Percentiles rank a stretch among this genome's conserved stretches.
Evolutionary conservation across 78 protist genomes (phyloP).

Genomic region (Chrysochromulina parva): DNA sequence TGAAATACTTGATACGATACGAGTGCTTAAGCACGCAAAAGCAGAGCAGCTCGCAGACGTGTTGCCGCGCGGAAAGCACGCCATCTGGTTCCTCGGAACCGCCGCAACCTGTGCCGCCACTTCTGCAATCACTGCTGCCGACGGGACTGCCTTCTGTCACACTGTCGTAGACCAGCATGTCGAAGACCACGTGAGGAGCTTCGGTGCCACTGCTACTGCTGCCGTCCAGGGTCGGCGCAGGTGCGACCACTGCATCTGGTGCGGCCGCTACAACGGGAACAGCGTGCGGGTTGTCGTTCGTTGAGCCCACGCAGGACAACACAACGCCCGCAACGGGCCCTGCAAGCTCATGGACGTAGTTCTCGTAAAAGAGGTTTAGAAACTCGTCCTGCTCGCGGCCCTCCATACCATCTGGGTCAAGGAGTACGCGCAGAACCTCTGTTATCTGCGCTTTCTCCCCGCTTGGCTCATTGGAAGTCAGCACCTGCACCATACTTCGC

Average conservation of each 20-base stretch:
- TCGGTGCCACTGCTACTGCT: no score
- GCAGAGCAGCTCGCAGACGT: constrained; percentile 55
- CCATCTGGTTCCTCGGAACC: no score
- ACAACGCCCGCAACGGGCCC: constrained; percentile 36
- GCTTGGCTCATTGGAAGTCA: neutral
- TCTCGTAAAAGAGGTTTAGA: constrained; percentile 69
- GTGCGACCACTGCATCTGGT: no score
- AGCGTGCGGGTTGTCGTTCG: no score
- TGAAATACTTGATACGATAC: constrained; percentile 61
- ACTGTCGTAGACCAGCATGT: no score
- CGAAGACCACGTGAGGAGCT: no score
- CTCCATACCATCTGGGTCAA: constrained; percentile 26
- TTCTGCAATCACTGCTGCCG: no score
- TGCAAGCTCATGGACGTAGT: constrained; percentile 47
- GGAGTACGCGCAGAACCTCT: constrained; percentile 28
- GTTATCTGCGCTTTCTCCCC: constrained; percentile 35
- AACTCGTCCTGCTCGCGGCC: constrained; percentile 55
- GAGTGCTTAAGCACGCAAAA: constrained; percentile 33
- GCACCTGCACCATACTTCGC: constrained; percentile 2
- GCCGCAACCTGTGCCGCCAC: no score
- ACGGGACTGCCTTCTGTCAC: no score
- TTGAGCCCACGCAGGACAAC: no score
- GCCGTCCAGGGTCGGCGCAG: no score
- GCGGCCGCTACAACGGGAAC: no score
- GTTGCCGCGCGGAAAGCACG: constrained; percentile 20